These are phyloP conservation scores for Talaromyces sp. DNA, from an alignment of 2,329 filamentous ascomycete genomes.

Conservation along the genomic window DNA sequence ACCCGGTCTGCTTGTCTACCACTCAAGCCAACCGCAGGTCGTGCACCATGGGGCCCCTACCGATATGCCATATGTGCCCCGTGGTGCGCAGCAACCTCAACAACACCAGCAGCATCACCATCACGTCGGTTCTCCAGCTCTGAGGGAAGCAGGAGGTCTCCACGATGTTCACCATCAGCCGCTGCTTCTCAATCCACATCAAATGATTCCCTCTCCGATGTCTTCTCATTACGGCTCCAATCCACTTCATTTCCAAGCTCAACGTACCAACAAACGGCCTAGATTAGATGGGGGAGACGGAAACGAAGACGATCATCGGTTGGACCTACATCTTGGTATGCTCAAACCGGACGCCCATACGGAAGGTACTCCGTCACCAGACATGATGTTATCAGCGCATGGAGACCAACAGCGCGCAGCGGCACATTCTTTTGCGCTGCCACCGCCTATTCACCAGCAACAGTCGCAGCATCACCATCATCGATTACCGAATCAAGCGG, in stretches of 20 bases:
- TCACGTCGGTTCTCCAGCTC: constrained; percentile 35
- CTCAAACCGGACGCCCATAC: constrained; percentile 31
- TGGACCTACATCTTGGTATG: constrained; percentile 33
- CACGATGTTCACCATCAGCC: constrained; percentile 33
- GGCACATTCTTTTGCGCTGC: constrained; percentile 30
- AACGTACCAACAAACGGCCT: constrained; percentile 34
- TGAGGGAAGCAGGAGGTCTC: constrained; percentile 32
- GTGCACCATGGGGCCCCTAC: constrained; percentile 34
- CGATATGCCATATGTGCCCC: constrained; percentile 33
- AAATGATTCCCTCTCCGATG: constrained; percentile 34
- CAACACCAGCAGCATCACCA: constrained; percentile 41
- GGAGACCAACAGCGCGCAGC: constrained; percentile 30
- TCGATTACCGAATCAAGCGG: constrained; percentile 68
- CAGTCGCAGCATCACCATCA: constrained; percentile 72
- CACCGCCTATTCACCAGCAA: constrained; percentile 43
- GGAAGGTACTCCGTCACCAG: constrained; percentile 32
- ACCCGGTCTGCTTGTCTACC: constrained; percentile 63
- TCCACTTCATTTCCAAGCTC: constrained; percentile 32
- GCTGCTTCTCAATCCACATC: constrained; percentile 31
- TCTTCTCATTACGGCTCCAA: constrained; percentile 34
- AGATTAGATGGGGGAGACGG: constrained; percentile 32
- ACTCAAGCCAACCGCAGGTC: constrained; percentile 43
- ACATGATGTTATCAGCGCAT: constrained; percentile 36
- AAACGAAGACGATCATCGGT: constrained; percentile 26
- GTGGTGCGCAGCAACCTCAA: constrained; percentile 31